phyloP scores from a whole-genome alignment of 2,329 filamentous ascomycete species.

The Clarireedia paspali region DNA sequence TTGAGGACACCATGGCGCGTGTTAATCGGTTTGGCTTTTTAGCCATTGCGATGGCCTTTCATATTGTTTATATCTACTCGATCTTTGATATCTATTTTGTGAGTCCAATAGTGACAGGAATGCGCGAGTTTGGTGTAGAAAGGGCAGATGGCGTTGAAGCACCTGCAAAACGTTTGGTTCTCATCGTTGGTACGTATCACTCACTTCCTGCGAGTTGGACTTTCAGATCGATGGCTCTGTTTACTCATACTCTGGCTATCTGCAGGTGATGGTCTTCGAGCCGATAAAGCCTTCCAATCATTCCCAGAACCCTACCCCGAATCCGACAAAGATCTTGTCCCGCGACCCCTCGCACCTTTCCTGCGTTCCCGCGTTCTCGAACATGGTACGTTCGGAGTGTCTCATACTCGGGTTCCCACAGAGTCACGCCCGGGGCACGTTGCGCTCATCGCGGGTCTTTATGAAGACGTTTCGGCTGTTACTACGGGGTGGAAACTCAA shows the following conservation, averaged over 20 bases:
- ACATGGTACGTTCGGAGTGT: constrained; percentile 93
- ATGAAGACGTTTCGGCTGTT: constrained; percentile 96
- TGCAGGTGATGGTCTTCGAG: constrained; percentile 80
- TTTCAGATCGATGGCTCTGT: neutral
- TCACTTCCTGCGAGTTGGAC: neutral
- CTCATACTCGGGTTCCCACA: constrained; percentile 92
- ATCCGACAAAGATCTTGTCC: constrained; percentile 55
- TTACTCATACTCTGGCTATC: constrained; percentile 10
- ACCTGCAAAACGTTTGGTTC: constrained; percentile 81
- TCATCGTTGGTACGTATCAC: constrained; percentile 70
- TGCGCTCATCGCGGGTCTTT: constrained; percentile 89
- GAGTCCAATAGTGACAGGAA: constrained; percentile 92
- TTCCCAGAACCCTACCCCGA: constrained; percentile 79
- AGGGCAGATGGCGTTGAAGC: constrained; percentile 51
- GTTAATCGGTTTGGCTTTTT: constrained; percentile 71
- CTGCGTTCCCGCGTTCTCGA: constrained; percentile 81
- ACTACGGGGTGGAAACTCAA: constrained; percentile 98
- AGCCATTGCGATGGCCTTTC: constrained; percentile 82
- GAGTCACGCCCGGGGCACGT: constrained; percentile 96
- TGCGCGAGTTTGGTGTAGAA: constrained; percentile 72
- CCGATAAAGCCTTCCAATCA: constrained; percentile 94
- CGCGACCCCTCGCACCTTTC: constrained; percentile 81
- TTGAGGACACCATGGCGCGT: constrained; percentile 39
- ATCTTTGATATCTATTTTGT: constrained; percentile 99
- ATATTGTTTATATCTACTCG: constrained; percentile 86